A percentile compares a stretch with the other conserved stretches of the same genome.
phyloP scores from a whole-genome alignment of 495 filamentous ascomycete genomes.

The Articulospora tetracladia region DNA sequence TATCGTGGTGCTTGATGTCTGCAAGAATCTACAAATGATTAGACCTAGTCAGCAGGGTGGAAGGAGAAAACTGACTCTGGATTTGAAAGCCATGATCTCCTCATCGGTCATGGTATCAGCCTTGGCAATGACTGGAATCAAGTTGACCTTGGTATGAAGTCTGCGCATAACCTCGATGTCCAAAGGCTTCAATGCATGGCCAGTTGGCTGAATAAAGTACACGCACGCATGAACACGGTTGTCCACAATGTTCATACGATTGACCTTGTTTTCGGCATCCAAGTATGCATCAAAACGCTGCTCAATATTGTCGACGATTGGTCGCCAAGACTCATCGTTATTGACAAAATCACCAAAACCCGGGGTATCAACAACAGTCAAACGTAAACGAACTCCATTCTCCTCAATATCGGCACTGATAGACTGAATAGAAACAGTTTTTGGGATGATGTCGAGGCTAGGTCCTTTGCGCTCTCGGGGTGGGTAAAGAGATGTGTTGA shows the following conservation, averaged over 20 bases:
- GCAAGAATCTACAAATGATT: constrained; percentile 71
- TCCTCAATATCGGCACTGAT: constrained; percentile 99
- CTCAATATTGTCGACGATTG: constrained; percentile 99
- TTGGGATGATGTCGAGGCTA: constrained; percentile 95
- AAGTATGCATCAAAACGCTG: constrained; percentile 97
- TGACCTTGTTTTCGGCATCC: constrained; percentile 99
- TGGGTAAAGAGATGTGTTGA: constrained; percentile 98
- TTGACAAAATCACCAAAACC: constrained; percentile 99
- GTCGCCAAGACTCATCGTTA: constrained; percentile 98
- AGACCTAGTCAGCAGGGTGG: neutral
- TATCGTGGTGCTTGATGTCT: constrained; percentile 92
- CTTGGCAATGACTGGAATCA: constrained; percentile 99
- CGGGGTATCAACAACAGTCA: constrained; percentile 96
- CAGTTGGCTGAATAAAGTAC: constrained; percentile 99
- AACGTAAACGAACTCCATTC: constrained; percentile 93
- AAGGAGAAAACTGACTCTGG: constrained; percentile 62
- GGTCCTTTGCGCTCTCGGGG: constrained; percentile 97
- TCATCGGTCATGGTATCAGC: constrained; percentile 97
- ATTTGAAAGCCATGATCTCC: constrained; percentile 90
- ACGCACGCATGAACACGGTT: constrained; percentile 98
- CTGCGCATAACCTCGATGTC: constrained; percentile 99
- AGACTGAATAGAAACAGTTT: constrained; percentile 97
- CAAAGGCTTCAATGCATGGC: constrained; percentile 97
- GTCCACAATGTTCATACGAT: constrained; percentile 98
- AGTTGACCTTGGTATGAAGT: constrained; percentile 99